phyloP scores from a whole-genome alignment of 169 alveolate species.

The Plasmodium sp. region DNA sequence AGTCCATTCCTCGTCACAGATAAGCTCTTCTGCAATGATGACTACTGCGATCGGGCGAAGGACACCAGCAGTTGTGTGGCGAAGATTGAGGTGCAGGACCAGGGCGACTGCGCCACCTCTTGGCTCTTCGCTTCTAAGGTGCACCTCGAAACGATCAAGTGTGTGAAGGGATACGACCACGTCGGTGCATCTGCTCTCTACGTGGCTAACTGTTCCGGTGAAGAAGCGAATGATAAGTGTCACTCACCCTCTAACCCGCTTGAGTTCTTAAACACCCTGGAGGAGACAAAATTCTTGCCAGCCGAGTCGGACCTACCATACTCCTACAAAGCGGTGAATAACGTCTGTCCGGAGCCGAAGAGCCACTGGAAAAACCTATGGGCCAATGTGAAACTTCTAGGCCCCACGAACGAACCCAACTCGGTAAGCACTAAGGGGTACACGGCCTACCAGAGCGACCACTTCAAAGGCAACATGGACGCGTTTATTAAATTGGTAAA shows the following conservation, averaged over 20 bases:
- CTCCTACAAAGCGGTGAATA: neutral
- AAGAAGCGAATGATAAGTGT: neutral
- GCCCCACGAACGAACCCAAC: neutral
- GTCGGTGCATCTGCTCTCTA: neutral
- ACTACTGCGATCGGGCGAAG: neutral
- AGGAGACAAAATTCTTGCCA: neutral
- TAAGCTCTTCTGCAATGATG: neutral
- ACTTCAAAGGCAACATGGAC: slow-evolving; percentile 7
- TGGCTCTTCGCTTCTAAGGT: slow-evolving; percentile 8
- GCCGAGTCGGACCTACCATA: neutral
- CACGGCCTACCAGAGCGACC: neutral
- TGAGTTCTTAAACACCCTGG: neutral
- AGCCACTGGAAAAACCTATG: neutral
- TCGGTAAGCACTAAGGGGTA: slow-evolving; percentile 1
- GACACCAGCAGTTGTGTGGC: neutral
- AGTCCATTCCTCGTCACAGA: neutral
- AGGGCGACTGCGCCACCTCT: neutral
- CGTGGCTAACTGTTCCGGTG: slow-evolving; percentile 7
- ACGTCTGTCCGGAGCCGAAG: neutral
- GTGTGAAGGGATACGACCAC: slow-evolving; percentile 5
- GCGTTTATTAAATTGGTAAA: slow-evolving; percentile 43
- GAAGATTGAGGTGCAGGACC: neutral
- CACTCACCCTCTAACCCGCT: neutral
- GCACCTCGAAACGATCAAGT: neutral
- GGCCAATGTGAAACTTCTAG: neutral